A percentile compares a stretch with the other conserved stretches of the same genome.
phyloP scores from a whole-genome alignment of 106 monocot species.

The Xerophyta viscosa region DNA sequence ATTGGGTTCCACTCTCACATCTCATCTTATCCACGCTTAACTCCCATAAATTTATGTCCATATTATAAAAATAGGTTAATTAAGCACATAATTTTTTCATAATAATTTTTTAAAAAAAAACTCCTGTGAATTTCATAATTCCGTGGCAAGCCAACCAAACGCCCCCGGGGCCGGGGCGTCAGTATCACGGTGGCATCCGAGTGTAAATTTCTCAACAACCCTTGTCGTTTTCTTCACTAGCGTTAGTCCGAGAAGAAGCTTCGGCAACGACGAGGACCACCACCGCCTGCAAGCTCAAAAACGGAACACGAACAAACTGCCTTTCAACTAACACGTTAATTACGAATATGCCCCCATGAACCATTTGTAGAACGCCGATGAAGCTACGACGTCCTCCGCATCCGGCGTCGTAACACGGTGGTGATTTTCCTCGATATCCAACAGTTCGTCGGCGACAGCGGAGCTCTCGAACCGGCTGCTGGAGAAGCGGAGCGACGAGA shows the following conservation, averaged over 20 bases:
- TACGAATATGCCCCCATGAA: slow-evolving; percentile 1
- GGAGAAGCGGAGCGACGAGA: slow-evolving; percentile 33
- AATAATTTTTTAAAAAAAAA: too few relatives aligned
- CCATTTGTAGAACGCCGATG: neutral
- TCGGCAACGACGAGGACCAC: neutral
- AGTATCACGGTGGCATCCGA: neutral
- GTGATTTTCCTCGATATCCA: neutral
- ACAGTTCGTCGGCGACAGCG: slow-evolving; percentile 4
- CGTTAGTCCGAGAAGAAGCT: slow-evolving; percentile 2
- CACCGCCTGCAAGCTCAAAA: neutral
- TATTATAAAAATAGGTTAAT: too few relatives aligned
- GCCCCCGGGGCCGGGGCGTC: neutral
- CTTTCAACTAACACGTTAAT: neutral
- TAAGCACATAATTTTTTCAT: too few relatives aligned
- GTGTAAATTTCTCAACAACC: neutral
- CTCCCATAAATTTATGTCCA: too few relatives aligned
- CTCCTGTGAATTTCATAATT: too few relatives aligned
- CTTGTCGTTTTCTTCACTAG: neutral
- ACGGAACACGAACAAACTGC: neutral
- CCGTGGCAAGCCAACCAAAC: too few relatives aligned
- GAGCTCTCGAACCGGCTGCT: slow-evolving; percentile 22
- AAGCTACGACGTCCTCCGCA: neutral
- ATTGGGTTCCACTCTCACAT: too few relatives aligned
- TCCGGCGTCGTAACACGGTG: neutral
- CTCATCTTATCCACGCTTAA: too few relatives aligned